Evolutionary conservation across 257 asterid genomes (phyloP).

Genomic region (Orobanche coerulescens): DNA sequence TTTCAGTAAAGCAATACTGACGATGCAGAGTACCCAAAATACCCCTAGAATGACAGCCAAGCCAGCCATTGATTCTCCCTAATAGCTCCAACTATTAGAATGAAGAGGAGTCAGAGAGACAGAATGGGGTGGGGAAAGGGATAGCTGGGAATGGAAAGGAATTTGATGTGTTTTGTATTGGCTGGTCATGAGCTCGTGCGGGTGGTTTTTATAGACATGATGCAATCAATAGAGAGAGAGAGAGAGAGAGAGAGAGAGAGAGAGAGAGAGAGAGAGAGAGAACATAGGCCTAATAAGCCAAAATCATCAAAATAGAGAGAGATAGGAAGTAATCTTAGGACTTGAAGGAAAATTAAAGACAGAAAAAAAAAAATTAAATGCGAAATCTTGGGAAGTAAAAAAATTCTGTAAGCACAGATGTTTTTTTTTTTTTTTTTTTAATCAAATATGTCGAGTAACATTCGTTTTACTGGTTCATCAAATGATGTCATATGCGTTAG

Average conservation of each 20-base stretch:
- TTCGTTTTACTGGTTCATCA: slow-evolving; percentile 15
- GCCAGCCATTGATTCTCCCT: slow-evolving; percentile 63
- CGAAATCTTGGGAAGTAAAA: slow-evolving; percentile 11
- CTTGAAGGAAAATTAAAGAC: slow-evolving; percentile 27
- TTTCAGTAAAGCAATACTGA: slow-evolving; percentile 60
- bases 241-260: slow-evolving; percentile 21
- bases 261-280: not conserved
- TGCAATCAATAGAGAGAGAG: slow-evolving; percentile 27
- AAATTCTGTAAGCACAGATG: too few relatives aligned
- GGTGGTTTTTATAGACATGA: slow-evolving; percentile 63
- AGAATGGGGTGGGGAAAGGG: slow-evolving; percentile 22
- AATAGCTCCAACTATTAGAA: slow-evolving; percentile 33
- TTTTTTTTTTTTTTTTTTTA: not conserved
- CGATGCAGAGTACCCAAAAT: slow-evolving; percentile 58
- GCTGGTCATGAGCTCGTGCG: slow-evolving; percentile 64
- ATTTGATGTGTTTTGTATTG: slow-evolving; percentile 45
- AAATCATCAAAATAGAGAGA: slow-evolving; percentile 40
- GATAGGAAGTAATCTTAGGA: slow-evolving; percentile 27
- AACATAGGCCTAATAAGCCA: slow-evolving; percentile 51
- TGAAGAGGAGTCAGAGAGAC: slow-evolving; percentile 22
- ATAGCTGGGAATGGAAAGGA: slow-evolving; percentile 41
- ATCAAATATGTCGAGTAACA: not conserved
- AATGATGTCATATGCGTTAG: not conserved
- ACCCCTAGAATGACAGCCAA: slow-evolving; percentile 42
- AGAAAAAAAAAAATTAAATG: slow-evolving; percentile 10